Base-by-base conservation (phyloP, 169 alveolate genomes). In the Eimeria mitis region DNA sequence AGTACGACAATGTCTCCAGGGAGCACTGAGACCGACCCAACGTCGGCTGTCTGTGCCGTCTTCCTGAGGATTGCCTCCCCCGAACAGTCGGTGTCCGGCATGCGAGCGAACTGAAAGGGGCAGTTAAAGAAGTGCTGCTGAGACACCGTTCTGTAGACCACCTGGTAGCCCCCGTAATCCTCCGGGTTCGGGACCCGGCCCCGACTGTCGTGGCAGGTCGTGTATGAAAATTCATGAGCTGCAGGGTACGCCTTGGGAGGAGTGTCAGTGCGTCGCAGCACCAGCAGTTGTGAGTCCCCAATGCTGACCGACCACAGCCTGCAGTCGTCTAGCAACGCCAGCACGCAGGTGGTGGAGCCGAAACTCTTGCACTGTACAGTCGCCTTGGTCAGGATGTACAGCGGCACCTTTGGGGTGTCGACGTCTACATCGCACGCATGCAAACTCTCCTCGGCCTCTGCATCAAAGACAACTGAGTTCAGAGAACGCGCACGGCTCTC, bases 81-180 rank as follows among this genome's bases (percentile, higher is more conserved):
- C 68, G 97, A 89, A 96, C 97, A 96, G 88, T 96, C 97, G 49
- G 79, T 59, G 79, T 96, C 97, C 3, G 98, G 98, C 97, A 97
- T 96, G 31, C 97, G 97, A 42, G 98, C 92, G n/a, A 97, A 95
- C 95, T 97, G 98, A 63, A 76, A 97, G 49, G 98, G 98, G 56
- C 98, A 96, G 83, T 97, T 97, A 88, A 97, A 97, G 96, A 96
- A 91, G 96, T 97, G 98, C 85, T 95, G 97, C 96, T 97, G 98
- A 44, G 97, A 94, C 71, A 89, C 89, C 49, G 98, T 95, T 37
- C 97, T 91, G 61, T 97, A 85, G 25, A 97, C 85, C 31, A 97
- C 81, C 89, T 94, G 96, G 94, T 97, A 97, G 14, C 97, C 95
- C 34, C 95, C 97, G 54, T 94, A 59, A 5, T 25, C 95, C 47